Evolutionary conservation across 495 filamentous ascomycete species (phyloP).

Genomic region (Penicillium waksmanii): DNA sequence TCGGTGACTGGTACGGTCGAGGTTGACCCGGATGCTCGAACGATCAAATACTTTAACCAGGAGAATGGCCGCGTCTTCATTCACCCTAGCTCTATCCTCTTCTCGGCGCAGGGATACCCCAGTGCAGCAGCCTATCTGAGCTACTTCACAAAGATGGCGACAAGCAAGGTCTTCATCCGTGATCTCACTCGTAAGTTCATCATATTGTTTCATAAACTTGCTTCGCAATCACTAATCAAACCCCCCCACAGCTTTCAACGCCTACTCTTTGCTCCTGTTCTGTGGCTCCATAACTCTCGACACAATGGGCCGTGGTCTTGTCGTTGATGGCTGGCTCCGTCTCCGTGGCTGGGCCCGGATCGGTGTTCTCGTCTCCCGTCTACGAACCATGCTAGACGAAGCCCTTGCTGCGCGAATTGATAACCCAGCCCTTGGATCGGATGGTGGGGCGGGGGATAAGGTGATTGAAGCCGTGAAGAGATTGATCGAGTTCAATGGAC

Average conservation of each 20-base stretch:
- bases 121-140: conserved; percentile 71
- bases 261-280: conserved; percentile 89
- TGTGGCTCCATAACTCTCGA: conserved; percentile 82
- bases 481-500: conserved; percentile 84
- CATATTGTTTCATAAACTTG: conserved; percentile 2
- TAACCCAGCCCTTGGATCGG: conserved; percentile 58
- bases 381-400: conserved; percentile 85
- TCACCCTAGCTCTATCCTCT: conserved; percentile 84
- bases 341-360: conserved; percentile 93
- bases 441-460: conserved; percentile 51
- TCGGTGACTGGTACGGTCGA: conserved; percentile 85
- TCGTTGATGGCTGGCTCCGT: conserved; percentile 92
- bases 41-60: conserved; percentile 88
- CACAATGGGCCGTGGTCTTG: conserved; percentile 81
- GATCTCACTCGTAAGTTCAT: conserved; percentile 79
- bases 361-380: conserved; percentile 81
- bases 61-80: conserved; percentile 89
- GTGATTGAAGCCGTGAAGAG: conserved; percentile 76
- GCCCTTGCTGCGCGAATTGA: conserved; percentile 78
- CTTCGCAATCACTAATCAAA: conserved; percentile 10
- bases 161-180: conserved; percentile 83
- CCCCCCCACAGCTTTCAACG: conserved; percentile 72
- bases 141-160: conserved; percentile 90
- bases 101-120: conserved; percentile 75
- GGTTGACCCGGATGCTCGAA: conserved; percentile 87